Evolutionary conservation across 352 stramenopile species (phyloP), one percentile per base, ranked within the genome.

Genomic region (Phytophthora sp.): DNA sequence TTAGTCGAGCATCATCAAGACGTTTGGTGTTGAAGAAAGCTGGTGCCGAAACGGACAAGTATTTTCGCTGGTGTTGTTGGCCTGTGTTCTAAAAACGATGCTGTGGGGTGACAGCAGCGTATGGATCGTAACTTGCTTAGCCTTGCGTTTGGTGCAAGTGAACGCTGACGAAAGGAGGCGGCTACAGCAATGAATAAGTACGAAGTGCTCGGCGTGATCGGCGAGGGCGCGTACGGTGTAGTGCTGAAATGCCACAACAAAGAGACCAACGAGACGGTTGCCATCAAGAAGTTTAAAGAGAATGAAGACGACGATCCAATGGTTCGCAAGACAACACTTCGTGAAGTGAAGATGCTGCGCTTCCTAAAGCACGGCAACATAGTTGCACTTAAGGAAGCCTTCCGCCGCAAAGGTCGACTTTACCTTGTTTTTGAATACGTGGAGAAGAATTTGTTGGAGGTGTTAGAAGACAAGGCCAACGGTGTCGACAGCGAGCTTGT

Each of bases 351-450:
- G 67, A 99, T 99, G 76, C 98, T 99, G 89, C 88, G 94, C 41
- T 89, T 98, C 69, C 87, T 99, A 26, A 95, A 97, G 12, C 98
- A 99, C 85, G 89, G 93, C 9, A 99, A 99, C 75, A 98, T 99
- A 54, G 97, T 99, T 27, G 84, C 79, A 17, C 82, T 99, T 23
- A 98, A 98, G 59, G 96, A 99, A 73, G 99, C 93, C 58, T 99
- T 99, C 77, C 98, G 98, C 63, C 97, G 92, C 41, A 97, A 98
- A 77, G 94, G 85, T 13, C 76, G 84, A 24, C 76, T 99, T 13
- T 99, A 99, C 68, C 81, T 99, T 32, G 97, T 99, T 13, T 92
- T 99, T 27, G 97, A 99, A 76, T 99, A 99, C 74, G 96, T 99
- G 27, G 92, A 94, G 62, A 98, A 98, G 72, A 97, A 98, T 59